phyloP scores from a whole-genome alignment of 2,329 filamentous ascomycete genomes.

The Aspergillus carbonarius region DNA sequence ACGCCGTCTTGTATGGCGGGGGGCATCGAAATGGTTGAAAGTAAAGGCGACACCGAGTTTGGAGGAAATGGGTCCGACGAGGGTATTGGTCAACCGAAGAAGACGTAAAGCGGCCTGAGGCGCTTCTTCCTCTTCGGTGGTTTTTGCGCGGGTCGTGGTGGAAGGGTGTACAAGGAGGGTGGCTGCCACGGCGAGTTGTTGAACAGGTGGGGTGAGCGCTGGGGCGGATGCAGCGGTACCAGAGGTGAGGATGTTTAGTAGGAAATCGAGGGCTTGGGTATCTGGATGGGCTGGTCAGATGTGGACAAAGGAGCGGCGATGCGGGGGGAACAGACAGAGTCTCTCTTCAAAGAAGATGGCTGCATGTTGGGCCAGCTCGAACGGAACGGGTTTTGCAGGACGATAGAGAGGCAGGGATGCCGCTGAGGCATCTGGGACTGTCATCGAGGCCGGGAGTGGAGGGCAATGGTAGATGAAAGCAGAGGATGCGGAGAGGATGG shows the following conservation, averaged over 20 bases:
- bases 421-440: conserved; percentile 19
- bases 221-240: conserved; percentile 43
- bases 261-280: conserved; percentile 60
- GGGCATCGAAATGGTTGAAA: conserved; percentile 53
- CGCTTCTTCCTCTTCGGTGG: conserved; percentile 60
- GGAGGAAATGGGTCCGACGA: conserved; percentile 69
- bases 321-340: conserved; percentile 55
- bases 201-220: conserved; percentile 66
- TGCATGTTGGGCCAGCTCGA: conserved; percentile 64
- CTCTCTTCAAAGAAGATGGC: conserved; percentile 74
- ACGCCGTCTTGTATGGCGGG: conserved; percentile 32
- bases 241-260: conserved; percentile 48
- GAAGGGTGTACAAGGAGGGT: conserved; percentile 80
- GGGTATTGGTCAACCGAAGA: conserved; percentile 64
- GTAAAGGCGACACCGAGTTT: conserved; percentile 69
- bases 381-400: conserved; percentile 57
- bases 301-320: conserved; percentile 1
- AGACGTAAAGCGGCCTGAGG: conserved; percentile 68
- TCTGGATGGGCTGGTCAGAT: conserved; percentile 40
- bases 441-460: conserved; percentile 13
- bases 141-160: conserved; percentile 70
- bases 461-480: neutral
- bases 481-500: neutral
- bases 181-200: conserved; percentile 72
- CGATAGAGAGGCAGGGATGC: conserved; percentile 45